A percentile compares a stretch with the other conserved stretches of the same genome.
phyloP scores from a whole-genome alignment of 495 filamentous ascomycete species.

The Aspergillus cavernicola region DNA sequence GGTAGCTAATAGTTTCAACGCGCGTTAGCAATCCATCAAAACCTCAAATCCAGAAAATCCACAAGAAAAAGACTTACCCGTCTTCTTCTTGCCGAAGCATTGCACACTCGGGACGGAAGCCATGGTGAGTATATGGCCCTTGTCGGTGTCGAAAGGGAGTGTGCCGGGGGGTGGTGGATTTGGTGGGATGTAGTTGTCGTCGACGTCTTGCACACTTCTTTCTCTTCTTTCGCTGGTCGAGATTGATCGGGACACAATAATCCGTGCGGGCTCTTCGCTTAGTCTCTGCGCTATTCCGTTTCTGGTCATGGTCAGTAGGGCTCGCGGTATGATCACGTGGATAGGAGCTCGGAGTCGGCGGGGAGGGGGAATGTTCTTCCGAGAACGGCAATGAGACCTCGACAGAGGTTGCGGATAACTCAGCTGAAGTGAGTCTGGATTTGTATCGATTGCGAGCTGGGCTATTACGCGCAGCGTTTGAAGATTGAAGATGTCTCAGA shows the following conservation, averaged over 20 bases:
- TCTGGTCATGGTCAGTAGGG: slow-evolving; percentile 19
- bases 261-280: slow-evolving; percentile 49
- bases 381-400: too few species aligned
- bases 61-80: slow-evolving; percentile 47
- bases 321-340: slow-evolving; percentile 24
- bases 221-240: slow-evolving; percentile 7
- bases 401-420: too few species aligned
- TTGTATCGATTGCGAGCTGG: too few species aligned
- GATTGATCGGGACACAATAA: slow-evolving; percentile 11
- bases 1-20: slow-evolving; percentile 54
- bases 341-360: neutral
- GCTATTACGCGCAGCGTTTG: too few species aligned
- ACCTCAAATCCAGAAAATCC: too few species aligned
- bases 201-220: slow-evolving; percentile 14
- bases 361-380: neutral
- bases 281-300: slow-evolving; percentile 24
- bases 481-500: slow-evolving; percentile 40
- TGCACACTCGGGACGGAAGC: slow-evolving; percentile 79
- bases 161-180: slow-evolving; percentile 27
- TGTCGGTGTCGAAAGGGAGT: slow-evolving; percentile 45
- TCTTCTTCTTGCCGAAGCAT: slow-evolving; percentile 96
- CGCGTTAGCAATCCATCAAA: neutral
- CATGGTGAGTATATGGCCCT: slow-evolving; percentile 58
- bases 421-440: too few species aligned
- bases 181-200: slow-evolving; percentile 16